Evolutionary conservation across 2,329 filamentous ascomycete species (phyloP).

Genomic region (Aspergillus tamarii): DNA sequence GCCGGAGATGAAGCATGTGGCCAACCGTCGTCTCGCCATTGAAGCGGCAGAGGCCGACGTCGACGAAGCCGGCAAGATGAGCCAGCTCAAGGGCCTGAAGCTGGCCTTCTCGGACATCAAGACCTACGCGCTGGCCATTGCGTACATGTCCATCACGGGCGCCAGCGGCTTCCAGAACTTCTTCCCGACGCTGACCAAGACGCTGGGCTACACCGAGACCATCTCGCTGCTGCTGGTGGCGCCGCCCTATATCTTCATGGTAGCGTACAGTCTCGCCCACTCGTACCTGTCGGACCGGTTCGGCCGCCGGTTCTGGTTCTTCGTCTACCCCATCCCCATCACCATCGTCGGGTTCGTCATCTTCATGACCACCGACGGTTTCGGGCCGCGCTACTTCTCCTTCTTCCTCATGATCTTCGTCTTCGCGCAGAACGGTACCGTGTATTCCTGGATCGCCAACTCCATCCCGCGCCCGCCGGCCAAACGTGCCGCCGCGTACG

Average conservation of each 20-base stretch:
- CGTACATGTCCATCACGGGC: slow-evolving; percentile 54
- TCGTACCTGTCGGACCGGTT: slow-evolving; percentile 49
- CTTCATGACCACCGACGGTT: slow-evolving; percentile 57
- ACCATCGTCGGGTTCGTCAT: slow-evolving; percentile 56
- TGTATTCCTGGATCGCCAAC: slow-evolving; percentile 55
- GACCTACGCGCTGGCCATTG: slow-evolving; percentile 49
- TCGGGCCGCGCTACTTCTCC: slow-evolving; percentile 59
- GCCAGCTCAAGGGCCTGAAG: slow-evolving; percentile 54
- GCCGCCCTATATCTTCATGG: slow-evolving; percentile 59
- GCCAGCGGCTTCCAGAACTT: slow-evolving; percentile 60
- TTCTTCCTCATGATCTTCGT: slow-evolving; percentile 61
- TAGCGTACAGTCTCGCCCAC: slow-evolving; percentile 52
- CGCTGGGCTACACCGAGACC: slow-evolving; percentile 48
- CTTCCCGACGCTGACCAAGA: slow-evolving; percentile 56
- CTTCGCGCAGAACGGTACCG: slow-evolving; percentile 57
- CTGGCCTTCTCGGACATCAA: slow-evolving; percentile 56
- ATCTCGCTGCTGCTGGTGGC: slow-evolving; percentile 57
- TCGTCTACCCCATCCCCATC: slow-evolving; percentile 56
- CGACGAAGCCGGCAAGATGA: slow-evolving; percentile 53
- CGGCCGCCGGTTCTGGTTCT: slow-evolving; percentile 56
- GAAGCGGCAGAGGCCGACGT: slow-evolving; percentile 55
- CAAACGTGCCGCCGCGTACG: slow-evolving; percentile 58
- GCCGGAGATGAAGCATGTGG: slow-evolving; percentile 51
- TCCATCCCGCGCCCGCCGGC: slow-evolving; percentile 57
- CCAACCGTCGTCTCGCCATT: slow-evolving; percentile 53